Evolutionary conservation across 257 asterid genomes (phyloP).

Genomic region (Solanum chilense): DNA sequence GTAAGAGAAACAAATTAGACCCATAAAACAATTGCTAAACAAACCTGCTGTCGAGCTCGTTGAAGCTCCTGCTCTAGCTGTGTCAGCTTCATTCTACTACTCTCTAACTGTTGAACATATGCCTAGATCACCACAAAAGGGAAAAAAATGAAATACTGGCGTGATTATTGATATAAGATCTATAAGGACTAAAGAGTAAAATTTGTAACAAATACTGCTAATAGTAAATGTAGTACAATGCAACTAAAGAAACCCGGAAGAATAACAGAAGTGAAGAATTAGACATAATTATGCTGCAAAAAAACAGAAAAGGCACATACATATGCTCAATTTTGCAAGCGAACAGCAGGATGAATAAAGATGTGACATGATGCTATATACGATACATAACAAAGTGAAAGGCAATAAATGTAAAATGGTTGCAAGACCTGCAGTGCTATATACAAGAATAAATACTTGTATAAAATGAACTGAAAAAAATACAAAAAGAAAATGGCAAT

Average conservation of each 20-base stretch:
- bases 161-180: not conserved
- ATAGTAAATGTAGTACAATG: not conserved
- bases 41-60: constrained; percentile 96
- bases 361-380: not conserved
- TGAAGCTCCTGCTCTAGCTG: constrained; percentile 99
- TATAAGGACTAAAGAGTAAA: not conserved
- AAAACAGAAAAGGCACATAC: not conserved
- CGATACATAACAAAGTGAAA: not conserved
- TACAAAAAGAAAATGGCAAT: not conserved
- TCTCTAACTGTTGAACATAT: constrained; percentile 93
- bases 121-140: constrained; percentile 40
- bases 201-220: not conserved
- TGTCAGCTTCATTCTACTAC: constrained; percentile 97
- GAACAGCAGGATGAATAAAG: not conserved
- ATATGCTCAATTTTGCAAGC: not conserved
- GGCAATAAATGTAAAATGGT: not conserved
- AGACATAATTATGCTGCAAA: not conserved
- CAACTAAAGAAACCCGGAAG: not conserved
- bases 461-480: not conserved
- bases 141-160: not conserved
- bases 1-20: not conserved
- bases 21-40: not conserved
- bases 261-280: not conserved
- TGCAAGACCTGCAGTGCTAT: not conserved
- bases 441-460: not conserved